Evolutionary conservation across 164 flowering plant species (phyloP), one percentile per base, ranked within the genome.

Genomic region (Berberis vulgaris): DNA sequence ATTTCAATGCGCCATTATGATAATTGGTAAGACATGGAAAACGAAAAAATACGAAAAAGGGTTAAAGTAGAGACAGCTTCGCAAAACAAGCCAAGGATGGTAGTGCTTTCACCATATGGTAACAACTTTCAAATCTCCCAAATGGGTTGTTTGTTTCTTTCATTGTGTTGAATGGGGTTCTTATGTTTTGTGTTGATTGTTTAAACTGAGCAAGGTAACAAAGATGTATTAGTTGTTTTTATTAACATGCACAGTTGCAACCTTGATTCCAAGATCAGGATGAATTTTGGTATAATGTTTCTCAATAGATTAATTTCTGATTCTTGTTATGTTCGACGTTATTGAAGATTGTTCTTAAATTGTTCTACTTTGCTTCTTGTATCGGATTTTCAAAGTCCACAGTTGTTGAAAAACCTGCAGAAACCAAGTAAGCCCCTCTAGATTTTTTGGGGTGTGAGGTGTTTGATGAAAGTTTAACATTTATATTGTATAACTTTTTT

Each of bases 101-200:
- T 65, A 90, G 96, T 53, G 96, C 92, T 67, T 93, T 93, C 63
- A 75, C 85, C 53, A 66, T 74, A 73, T 89, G 96, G 96, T 92
- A 69, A 56, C 12, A 56, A 38, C 3, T 3, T 52, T 52, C 3
- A 26, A 26, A 2, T 54, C 38, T 13, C 38, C 41, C 41, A 13
- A 53, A 0, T 53, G 1, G 1, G 4, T 4, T 4, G 5, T 53
- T 53, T 53, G n/a, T 7, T 40, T 49, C 38, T 49, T 8, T 2
- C 4, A 40, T 41, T 4, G 45, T 11, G 9, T 9, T 41, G 54
- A 0, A 26, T 41, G 52, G 59, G 6, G 4, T 59, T 46, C 7
- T 41, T 6, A 47, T 11, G 10, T 44, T 45, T 12, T 12, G 49
- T 40, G 42, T 60, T 67, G 43, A 1, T 5, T 10, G 9, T 5